phyloP scores from a whole-genome alignment of 495 filamentous ascomycete species.

The Friedmanniomyces simplex region DNA sequence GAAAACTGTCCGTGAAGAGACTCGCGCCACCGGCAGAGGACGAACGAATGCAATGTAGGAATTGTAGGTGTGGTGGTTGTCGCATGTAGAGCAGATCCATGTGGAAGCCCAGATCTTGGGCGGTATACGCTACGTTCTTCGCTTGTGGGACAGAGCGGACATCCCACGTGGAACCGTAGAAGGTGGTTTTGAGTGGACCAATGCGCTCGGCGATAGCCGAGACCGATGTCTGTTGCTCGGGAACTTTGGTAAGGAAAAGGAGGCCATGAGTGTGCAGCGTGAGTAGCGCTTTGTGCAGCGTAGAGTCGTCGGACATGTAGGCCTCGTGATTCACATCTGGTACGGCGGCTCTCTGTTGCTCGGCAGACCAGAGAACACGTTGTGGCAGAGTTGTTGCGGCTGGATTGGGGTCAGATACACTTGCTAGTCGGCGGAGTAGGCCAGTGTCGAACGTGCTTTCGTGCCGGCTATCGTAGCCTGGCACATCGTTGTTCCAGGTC shows the following conservation, averaged over 20 bases:
- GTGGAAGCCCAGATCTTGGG: slow-evolving; percentile 66
- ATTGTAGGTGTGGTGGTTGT: slow-evolving; percentile 66
- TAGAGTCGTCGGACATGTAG: slow-evolving; percentile 50
- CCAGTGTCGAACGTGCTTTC: slow-evolving; percentile 34
- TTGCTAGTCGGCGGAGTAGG: not conserved
- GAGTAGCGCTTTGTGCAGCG: slow-evolving; percentile 44
- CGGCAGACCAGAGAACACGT: slow-evolving; percentile 34
- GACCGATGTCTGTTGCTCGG: slow-evolving; percentile 50
- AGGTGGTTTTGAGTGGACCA: slow-evolving; percentile 65
- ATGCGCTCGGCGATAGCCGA: slow-evolving; percentile 58
- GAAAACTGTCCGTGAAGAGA: slow-evolving; percentile 63
- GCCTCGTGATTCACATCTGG: slow-evolving; percentile 53
- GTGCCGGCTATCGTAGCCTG: slow-evolving; percentile 39
- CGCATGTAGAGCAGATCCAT: slow-evolving; percentile 88
- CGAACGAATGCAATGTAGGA: slow-evolving; percentile 78
- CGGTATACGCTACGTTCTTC: slow-evolving; percentile 88
- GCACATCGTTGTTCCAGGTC: slow-evolving; percentile 51
- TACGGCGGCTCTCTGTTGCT: slow-evolving; percentile 32
- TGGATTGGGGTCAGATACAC: not conserved
- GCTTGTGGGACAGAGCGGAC: slow-evolving; percentile 64
- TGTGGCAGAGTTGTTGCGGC: not conserved
- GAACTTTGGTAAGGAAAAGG: slow-evolving; percentile 62
- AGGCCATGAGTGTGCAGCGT: slow-evolving; percentile 52
- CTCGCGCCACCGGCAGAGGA: slow-evolving; percentile 67
- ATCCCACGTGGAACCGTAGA: slow-evolving; percentile 87